Evolutionary conservation across 73 alveolate genomes (phyloP).

Genomic region (Paramecium caudatum): DNA sequence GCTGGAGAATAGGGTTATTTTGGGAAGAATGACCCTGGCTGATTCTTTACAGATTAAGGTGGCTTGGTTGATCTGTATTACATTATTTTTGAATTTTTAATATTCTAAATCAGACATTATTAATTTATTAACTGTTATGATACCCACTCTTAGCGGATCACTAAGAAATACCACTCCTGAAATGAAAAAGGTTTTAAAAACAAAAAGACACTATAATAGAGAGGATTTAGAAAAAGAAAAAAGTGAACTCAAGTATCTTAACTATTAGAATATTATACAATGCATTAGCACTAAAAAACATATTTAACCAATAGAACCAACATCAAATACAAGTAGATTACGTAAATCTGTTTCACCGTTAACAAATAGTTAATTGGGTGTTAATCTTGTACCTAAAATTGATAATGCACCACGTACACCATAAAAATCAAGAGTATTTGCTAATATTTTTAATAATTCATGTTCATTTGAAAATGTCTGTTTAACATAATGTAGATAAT

Average conservation of each 20-base stretch:
- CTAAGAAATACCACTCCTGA: constrained; percentile 42
- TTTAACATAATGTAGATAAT: background rate
- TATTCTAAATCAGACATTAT: too few species aligned
- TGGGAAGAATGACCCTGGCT: constrained; percentile 29
- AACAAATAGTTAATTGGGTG: constrained; percentile 17
- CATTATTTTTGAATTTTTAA: constrained; percentile 19
- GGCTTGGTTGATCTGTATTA: constrained; percentile 26
- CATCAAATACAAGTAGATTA: background rate
- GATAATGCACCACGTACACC: background rate
- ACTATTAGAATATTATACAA: constrained; percentile 18
- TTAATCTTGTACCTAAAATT: constrained; percentile 23
- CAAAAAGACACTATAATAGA: background rate
- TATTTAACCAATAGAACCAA: background rate
- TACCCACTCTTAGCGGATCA: constrained; percentile 12
- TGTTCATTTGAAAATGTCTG: constrained; percentile 40
- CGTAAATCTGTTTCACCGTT: background rate
- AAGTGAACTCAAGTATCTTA: background rate
- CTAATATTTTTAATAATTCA: background rate
- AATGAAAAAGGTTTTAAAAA: background rate
- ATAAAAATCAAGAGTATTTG: constrained; percentile 10
- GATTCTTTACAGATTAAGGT: constrained; percentile 51
- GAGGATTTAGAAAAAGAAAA: background rate
- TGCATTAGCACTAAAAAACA: constrained; percentile 11
- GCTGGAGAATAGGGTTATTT: constrained; percentile 65
- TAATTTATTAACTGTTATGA: constrained; percentile 52